Base-by-base conservation (phyloP, 2,329 filamentous ascomycete genomes). In the Colletotrichum somersetense region DNA sequence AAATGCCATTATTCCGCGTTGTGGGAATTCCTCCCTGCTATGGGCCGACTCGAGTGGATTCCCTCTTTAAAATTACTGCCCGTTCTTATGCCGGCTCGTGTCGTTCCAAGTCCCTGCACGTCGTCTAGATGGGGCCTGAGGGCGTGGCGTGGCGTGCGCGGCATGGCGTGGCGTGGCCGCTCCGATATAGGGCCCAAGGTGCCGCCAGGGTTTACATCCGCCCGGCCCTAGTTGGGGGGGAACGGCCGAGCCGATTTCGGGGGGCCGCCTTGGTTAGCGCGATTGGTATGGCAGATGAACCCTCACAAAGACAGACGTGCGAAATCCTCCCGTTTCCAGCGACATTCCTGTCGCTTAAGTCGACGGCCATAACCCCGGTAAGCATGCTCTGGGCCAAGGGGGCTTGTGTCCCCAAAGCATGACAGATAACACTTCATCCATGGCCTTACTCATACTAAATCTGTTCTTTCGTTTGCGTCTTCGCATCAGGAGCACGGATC, bases 141-240 rank as follows among this genome's bases (percentile, higher is more conserved):
- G n/a, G 23, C 53, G 44, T 68, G 65, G 65, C 59, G 2, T 46
- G 44, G 44, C 46, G 10, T 48, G 20, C n/a, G n/a, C n/a, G n/a
- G 65, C 59, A 2, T 46, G 44, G 44, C 46, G 10, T 48, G 20
- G 46, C 46, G n/a, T 65, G 65, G 65, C 55, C 52, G 50, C 70
- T 74, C 72, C 72, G 72, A 74, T 74, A 70, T 74, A 74, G 73
- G 73, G 61, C 71, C 55, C 66, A 56, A 65, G 33, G 61, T 40
- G 53, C 44, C 44, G 56, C 52, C 52, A 67, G 62, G 71, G 71
- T 67, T 53, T 53, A 35, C 62, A 63, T 53, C 56, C 56, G 67
- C 46, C 50, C 62, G 67, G 62, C 70, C 72, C 64, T 72, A 63
- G 72, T 65, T 53, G 30, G 12, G 62, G 66, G 63, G 52, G 53